Evolutionary conservation across 2,329 filamentous ascomycete species (phyloP).

Genomic region (Aureobasidium sp.): DNA sequence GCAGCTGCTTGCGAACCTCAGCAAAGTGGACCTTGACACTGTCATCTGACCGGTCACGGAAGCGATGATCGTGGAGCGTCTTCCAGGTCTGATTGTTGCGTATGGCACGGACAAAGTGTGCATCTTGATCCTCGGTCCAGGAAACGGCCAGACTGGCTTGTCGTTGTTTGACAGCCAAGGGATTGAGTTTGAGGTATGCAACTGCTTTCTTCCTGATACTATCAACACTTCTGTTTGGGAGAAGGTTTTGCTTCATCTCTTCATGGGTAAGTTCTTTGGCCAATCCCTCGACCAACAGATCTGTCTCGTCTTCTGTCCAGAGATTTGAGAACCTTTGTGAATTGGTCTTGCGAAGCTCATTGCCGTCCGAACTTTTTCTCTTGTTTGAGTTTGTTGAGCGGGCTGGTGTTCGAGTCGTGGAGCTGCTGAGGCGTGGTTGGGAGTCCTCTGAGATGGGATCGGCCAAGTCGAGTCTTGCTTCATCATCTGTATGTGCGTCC

Average conservation of each 20-base stretch:
- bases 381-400: background rate
- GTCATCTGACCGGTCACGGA: background rate
- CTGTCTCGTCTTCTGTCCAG: background rate
- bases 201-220: constrained; percentile 2
- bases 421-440: constrained; percentile 5
- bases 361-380: background rate
- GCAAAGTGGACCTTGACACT: constrained; percentile 1
- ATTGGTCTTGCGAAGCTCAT: background rate
- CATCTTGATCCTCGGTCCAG: constrained; percentile 1
- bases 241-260: background rate
- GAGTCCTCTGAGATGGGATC: constrained; percentile 6
- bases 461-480: background rate
- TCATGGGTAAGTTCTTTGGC: background rate
- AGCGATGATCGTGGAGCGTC: constrained; percentile 1
- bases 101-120: background rate
- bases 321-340: background rate
- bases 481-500: background rate
- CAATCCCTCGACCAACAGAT: background rate
- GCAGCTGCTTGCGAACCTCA: background rate
- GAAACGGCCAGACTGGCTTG: background rate
- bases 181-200: background rate
- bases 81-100: background rate
- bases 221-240: background rate
- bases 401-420: background rate
- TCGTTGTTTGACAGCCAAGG: background rate